These are phyloP conservation scores for Microdochium trichocladiopsis DNA, from an alignment of 2,329 filamentous ascomycete species.

Conservation along the genomic window DNA sequence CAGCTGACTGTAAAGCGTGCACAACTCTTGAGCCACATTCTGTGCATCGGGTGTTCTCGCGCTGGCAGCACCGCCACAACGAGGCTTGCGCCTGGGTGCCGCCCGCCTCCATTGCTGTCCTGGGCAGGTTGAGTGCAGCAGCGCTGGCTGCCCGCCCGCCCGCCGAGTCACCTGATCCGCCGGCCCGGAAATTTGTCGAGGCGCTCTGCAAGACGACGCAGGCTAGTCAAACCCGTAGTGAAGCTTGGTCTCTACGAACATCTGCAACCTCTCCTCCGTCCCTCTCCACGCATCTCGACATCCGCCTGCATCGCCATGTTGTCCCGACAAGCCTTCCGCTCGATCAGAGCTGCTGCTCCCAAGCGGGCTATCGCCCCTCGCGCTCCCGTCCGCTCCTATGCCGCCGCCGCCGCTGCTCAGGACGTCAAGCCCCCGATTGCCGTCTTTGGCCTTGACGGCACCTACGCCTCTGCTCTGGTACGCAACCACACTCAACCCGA, in stretches of 20 bases:
- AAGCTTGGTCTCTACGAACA: not conserved
- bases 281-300: not conserved
- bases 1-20: too few species aligned
- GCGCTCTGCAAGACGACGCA: not conserved
- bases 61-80: too few species aligned
- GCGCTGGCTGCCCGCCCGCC: not conserved
- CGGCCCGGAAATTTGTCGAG: not conserved
- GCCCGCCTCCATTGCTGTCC: too few species aligned
- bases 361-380: constrained; percentile 46
- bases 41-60: too few species aligned
- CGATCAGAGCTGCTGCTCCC: constrained; percentile 51
- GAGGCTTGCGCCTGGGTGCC: too few species aligned
- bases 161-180: not conserved
- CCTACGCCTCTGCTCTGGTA: constrained; percentile 98
- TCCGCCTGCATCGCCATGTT: constrained; percentile 37
- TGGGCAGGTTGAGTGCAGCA: too few species aligned
- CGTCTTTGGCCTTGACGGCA: constrained; percentile 94
- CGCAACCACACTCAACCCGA: constrained; percentile 21
- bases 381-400: constrained; percentile 67
- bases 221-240: not conserved
- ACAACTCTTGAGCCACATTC: too few species aligned
- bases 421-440: constrained; percentile 79
- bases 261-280: not conserved
- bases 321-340: constrained; percentile 52
- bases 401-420: constrained; percentile 54